These are phyloP conservation scores for Cornus florida DNA, from an alignment of 148 eudicot species.

Conservation along the genomic window DNA sequence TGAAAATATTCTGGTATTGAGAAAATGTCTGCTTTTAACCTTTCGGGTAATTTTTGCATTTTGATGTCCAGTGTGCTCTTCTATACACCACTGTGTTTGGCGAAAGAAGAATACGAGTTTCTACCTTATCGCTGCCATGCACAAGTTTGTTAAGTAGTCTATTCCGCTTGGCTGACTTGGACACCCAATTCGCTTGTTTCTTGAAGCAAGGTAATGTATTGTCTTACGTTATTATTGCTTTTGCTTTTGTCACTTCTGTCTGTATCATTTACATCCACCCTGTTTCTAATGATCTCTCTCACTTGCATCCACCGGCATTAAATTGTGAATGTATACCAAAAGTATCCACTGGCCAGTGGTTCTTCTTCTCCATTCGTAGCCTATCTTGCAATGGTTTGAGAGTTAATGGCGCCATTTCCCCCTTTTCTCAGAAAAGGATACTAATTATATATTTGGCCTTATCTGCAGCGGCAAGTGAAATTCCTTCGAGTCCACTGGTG, in stretches of 20 bases:
- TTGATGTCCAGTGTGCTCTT: constrained; percentile 76
- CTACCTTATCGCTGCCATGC: constrained; percentile 88
- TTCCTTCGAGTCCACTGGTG: constrained; percentile 66
- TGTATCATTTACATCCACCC: not conserved
- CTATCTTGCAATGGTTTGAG: not conserved
- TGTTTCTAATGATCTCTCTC: not conserved
- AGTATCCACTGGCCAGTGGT: not conserved
- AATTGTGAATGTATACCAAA: not conserved
- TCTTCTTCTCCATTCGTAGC: not conserved
- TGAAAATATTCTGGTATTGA: not conserved
- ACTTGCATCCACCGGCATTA: not conserved
- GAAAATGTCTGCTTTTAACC: constrained; percentile 8
- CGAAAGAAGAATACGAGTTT: constrained; percentile 91
- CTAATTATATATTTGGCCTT: constrained; percentile 17
- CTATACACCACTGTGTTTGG: constrained; percentile 94
- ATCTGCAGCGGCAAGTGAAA: constrained; percentile 65
- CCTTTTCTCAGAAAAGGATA: constrained; percentile 13
- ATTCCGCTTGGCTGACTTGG: constrained; percentile 93
- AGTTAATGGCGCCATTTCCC: not conserved
- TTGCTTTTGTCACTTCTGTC: not conserved
- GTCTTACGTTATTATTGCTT: not conserved
- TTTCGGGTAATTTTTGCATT: not conserved
- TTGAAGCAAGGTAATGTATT: constrained; percentile 77
- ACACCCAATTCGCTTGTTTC: constrained; percentile 90
- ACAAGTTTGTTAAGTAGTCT: constrained; percentile 79